Base-by-base conservation (phyloP, 2,329 filamentous ascomycete genomes). In the Fusarium sp. region DNA sequence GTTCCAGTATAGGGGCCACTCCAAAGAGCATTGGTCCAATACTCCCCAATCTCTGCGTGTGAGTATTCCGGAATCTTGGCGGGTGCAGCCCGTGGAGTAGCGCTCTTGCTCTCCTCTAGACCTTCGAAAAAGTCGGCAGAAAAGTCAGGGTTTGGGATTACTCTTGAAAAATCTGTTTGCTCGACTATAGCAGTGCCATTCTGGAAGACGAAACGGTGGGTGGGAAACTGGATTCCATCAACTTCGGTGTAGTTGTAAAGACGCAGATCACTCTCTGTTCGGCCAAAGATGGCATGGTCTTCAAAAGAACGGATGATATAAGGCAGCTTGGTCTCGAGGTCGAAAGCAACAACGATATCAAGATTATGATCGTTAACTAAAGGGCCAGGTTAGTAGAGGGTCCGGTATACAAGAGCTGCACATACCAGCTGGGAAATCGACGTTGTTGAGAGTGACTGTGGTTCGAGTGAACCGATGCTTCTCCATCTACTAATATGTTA, bases 191-290 rank as follows among this genome's bases (percentile, higher is more conserved):
- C n/a, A 37, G 54, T 38, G 15, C 54, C 54, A 27, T 58, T 58
- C 33, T 58, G 54, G 15, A 58, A 62, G 2, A 68, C 63, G 17
- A 66, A 59, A 10, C 65, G 68, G 4, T 43, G 38, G 2, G 27
- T 35, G 6, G 68, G 69, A 58, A 72, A 62, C 25, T 60, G 38
- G 2, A 74, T 54, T 3, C 70, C 70, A 4, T 61, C 27, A 17
- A 68, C 56, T 43, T 63, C 56, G 11, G 25, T 56, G 15, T 74
- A 72, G 54, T 70, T 59, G 22, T 61, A 62, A n/a, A 72, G 64
- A 11, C 63, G 52, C 6, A 72, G 54, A 30, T 74, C 72, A 9
- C 56, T 65, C 17, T 65, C 68, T 1, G 65, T 68, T 43, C 15
- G 32, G 22, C 72, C 72, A 15, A 72, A 66, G 17, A 74, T 66